phyloP scores from a whole-genome alignment of 352 stramenopile species.

The Sclerospora graminicola region DNA sequence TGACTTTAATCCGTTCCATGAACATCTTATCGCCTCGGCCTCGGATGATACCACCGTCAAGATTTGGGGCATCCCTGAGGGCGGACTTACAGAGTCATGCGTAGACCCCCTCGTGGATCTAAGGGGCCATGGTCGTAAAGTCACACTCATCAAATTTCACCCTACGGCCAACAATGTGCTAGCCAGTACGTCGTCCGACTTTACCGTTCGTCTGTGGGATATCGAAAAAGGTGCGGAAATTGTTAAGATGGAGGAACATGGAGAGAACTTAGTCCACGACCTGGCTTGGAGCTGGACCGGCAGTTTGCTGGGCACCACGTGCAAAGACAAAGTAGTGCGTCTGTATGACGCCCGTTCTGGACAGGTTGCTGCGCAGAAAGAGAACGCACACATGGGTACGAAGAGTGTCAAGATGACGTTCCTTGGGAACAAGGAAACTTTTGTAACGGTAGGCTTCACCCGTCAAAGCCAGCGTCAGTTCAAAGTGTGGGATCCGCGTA shows the following conservation, averaged over 20 bases:
- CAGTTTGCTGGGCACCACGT: conserved; percentile 89
- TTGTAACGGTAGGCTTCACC: conserved; percentile 97
- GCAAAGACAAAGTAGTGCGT: conserved; percentile 98
- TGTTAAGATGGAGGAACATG: conserved; percentile 70
- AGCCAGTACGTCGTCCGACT: conserved; percentile 90
- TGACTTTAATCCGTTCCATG: conserved; percentile 98
- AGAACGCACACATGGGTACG: conserved; percentile 93
- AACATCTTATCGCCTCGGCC: conserved; percentile 92
- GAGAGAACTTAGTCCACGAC: conserved; percentile 94
- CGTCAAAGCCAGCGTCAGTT: conserved; percentile 91
- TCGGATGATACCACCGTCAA: conserved; percentile 98
- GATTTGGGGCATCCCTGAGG: conserved; percentile 93
- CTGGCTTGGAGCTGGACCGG: conserved; percentile 97
- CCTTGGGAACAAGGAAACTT: conserved; percentile 91
- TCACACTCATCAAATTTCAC: conserved; percentile 98
- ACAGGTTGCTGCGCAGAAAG: conserved; percentile 60
- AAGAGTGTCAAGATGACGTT: conserved; percentile 98
- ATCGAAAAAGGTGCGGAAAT: conserved; percentile 93
- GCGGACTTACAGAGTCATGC: conserved; percentile 90
- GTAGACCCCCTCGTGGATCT: conserved; percentile 94
- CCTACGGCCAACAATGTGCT: conserved; percentile 96
- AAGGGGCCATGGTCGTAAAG: conserved; percentile 89
- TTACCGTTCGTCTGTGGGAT: conserved; percentile 98
- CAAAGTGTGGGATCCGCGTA: conserved; percentile 84
- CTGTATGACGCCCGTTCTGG: conserved; percentile 92